A percentile compares a stretch with the other conserved stretches of the same genome.
Conservation (phyloP, 257 asterid genomes). For the Solanum ossicruentum region DNA sequence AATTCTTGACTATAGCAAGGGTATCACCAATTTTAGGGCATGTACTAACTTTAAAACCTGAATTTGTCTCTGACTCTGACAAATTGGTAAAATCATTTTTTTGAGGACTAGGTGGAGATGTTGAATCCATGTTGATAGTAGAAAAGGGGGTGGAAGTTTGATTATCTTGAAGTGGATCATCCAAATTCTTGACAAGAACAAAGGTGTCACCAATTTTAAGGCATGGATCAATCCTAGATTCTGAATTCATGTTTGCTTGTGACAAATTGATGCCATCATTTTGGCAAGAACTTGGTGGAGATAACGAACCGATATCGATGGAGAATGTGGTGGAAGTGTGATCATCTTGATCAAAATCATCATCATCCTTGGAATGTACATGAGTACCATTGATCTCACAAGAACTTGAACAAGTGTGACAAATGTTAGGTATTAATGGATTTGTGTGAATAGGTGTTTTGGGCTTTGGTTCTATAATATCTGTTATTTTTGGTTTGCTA, state of each 20-base stretch:
- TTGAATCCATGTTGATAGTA: conserved; percentile 17
- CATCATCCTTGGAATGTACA: neutral
- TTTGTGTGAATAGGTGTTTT: neutral
- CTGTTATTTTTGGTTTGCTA: neutral
- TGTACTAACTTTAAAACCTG: neutral
- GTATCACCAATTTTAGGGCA: neutral
- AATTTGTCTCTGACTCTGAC: neutral
- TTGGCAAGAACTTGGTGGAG: conserved; percentile 2
- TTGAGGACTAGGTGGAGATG: neutral
- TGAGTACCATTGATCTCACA: neutral
- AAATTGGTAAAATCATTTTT: neutral
- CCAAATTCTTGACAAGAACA: neutral
- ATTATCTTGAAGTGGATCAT: neutral
- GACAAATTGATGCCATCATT: neutral
- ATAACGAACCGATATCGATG: conserved; percentile 14
- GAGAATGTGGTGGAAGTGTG: conserved; percentile 1
- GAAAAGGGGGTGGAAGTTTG: conserved; percentile 18
- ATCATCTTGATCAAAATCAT: conserved; percentile 3
- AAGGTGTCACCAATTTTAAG: neutral
- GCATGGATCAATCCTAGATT: neutral
- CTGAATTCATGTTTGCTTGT: neutral
- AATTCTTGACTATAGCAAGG: neutral
- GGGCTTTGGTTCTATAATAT: neutral
- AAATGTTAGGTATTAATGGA: neutral
- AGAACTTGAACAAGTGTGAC: neutral